phyloP scores from a whole-genome alignment of 2,329 filamentous ascomycete species.

The Fonsecaea pedrosoi region DNA sequence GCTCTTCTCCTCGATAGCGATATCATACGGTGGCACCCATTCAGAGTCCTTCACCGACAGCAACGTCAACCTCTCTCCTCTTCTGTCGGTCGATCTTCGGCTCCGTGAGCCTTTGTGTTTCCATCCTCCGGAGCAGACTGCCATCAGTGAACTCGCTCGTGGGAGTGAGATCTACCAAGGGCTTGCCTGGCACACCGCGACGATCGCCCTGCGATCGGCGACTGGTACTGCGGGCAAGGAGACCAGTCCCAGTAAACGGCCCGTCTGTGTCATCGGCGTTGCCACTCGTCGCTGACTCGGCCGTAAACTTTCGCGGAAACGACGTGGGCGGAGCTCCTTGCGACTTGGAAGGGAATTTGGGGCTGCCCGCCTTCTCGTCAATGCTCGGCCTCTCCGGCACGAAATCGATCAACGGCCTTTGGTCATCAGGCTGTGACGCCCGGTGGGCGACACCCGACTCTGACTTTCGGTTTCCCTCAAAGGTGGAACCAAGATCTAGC shows the following conservation, averaged over 20 bases:
- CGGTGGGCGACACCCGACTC: conserved; percentile 4
- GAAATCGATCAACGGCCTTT: conserved; percentile 31
- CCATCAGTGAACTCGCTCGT: conserved; percentile 54
- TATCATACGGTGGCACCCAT: neutral
- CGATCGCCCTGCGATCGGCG: conserved; percentile 31
- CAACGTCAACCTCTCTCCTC: conserved; percentile 30
- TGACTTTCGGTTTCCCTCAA: conserved; percentile 6
- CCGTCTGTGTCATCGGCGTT: conserved; percentile 17
- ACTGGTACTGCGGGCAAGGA: conserved; percentile 37
- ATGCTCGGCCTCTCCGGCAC: conserved; percentile 21
- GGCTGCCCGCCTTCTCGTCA: conserved; percentile 10
- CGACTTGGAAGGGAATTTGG: conserved; percentile 11
- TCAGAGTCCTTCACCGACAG: conserved; percentile 14
- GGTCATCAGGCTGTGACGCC: conserved; percentile 22
- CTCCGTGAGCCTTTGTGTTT: conserved; percentile 33
- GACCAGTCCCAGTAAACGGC: conserved; percentile 37
- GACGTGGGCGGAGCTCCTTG: conserved; percentile 22
- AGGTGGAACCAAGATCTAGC: conserved; percentile 60
- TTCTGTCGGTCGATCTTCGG: conserved; percentile 36
- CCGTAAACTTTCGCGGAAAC: conserved; percentile 24
- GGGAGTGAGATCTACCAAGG: conserved; percentile 52
- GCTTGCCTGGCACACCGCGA: conserved; percentile 40
- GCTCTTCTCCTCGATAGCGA: no score
- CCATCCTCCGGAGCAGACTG: conserved; percentile 51
- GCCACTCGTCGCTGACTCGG: conserved; percentile 12